phyloP scores from a whole-genome alignment of 371 early-diverging fungal species.

The Vavraia culicis region DNA sequence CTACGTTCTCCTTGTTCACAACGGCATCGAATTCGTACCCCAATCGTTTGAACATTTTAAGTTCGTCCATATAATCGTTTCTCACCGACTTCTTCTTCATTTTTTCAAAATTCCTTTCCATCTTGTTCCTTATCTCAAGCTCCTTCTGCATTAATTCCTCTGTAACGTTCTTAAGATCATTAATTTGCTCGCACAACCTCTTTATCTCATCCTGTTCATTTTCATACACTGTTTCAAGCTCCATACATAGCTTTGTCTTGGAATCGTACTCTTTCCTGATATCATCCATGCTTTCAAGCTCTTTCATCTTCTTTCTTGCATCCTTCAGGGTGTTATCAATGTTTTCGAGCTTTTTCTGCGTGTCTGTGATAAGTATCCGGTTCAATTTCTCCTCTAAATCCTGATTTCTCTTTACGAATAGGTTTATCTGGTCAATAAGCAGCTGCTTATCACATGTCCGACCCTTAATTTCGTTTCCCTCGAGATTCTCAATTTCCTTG shows the following conservation, averaged over 20 bases:
- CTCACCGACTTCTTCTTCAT: background rate
- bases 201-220: constrained; percentile 2
- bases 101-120: constrained; percentile 9
- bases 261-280: constrained; percentile 4
- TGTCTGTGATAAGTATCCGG: background rate
- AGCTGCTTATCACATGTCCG: constrained; percentile 4
- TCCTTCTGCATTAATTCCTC: constrained; percentile 32
- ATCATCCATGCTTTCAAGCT: constrained; percentile 3
- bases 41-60: background rate
- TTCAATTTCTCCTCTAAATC: constrained; percentile 20
- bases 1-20: constrained; percentile 44
- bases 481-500: background rate
- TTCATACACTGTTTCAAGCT: constrained; percentile 14
- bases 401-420: constrained; percentile 28
- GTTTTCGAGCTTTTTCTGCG: background rate
- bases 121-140: constrained; percentile 18
- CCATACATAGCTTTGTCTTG: constrained; percentile 1
- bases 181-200: constrained; percentile 8
- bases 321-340: background rate
- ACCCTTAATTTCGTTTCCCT: constrained; percentile 2
- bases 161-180: constrained; percentile 16
- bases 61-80: background rate
- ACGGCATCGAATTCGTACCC: constrained; percentile 12
- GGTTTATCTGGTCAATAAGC: constrained; percentile 23
- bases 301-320: constrained; percentile 11